These are phyloP conservation scores for Bromus sterilis DNA, from an alignment of 176 grass and related monocot species.

Conservation along the genomic window DNA sequence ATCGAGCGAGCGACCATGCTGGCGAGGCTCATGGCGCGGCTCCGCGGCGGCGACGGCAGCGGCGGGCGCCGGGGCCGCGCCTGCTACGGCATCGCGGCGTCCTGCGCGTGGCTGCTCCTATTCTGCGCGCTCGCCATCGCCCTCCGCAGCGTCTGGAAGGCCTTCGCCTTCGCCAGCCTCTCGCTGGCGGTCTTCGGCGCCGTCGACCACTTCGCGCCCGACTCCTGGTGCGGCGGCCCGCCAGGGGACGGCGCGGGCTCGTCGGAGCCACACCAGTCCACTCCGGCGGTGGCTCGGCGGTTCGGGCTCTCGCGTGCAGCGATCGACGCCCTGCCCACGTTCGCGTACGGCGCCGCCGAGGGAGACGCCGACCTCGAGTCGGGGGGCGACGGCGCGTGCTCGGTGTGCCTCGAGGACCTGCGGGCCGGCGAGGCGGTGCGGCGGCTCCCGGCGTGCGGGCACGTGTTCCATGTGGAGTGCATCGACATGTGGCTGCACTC, in stretches of 20 bases:
- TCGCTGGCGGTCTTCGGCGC: background rate
- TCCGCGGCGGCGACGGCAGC: background rate
- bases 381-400: background rate
- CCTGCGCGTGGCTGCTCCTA: background rate
- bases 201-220: background rate
- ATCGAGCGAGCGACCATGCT: background rate
- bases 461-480: constrained; percentile 26
- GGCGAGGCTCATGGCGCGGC: background rate
- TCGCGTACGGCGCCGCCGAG: background rate
- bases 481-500: constrained; percentile 38
- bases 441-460: constrained; percentile 17
- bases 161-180: background rate
- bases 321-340: constrained; percentile 15
- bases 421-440: background rate
- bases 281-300: background rate
- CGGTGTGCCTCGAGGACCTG: constrained; percentile 31
- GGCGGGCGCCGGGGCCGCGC: background rate
- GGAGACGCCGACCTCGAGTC: background rate
- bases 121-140: constrained; percentile 12
- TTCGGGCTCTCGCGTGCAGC: background rate
- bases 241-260: background rate
- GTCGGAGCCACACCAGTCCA: background rate
- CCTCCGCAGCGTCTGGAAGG: background rate
- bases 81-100: constrained; percentile 8
- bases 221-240: background rate